Conservation (phyloP, 2,329 filamentous ascomycete species). For the Ophiostoma fasciatum region DNA sequence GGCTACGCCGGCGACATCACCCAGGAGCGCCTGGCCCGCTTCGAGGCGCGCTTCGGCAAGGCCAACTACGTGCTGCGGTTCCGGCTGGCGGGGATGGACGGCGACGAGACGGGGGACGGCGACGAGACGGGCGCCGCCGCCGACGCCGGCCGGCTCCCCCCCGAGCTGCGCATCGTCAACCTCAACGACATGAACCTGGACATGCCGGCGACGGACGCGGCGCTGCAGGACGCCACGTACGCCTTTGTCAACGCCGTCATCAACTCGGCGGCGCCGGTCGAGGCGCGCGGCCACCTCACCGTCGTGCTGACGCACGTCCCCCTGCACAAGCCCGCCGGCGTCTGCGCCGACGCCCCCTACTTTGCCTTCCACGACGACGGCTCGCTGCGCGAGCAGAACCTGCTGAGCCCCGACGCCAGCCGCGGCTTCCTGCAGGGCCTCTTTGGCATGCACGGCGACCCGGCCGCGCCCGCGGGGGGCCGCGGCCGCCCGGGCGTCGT, state of each 20-base stretch:
- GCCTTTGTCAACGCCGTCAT: slow-evolving; percentile 59
- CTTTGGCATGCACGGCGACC: slow-evolving; percentile 58
- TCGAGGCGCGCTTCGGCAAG: slow-evolving; percentile 72
- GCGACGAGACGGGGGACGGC: slow-evolving; percentile 26
- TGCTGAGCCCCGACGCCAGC: slow-evolving; percentile 59
- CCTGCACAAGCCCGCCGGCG: slow-evolving; percentile 64
- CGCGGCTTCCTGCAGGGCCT: slow-evolving; percentile 70
- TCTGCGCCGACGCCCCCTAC: slow-evolving; percentile 73
- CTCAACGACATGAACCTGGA: slow-evolving; percentile 93
- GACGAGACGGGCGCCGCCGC: slow-evolving; percentile 28
- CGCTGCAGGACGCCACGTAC: slow-evolving; percentile 65
- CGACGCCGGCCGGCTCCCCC: slow-evolving; percentile 32
- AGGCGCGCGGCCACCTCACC: slow-evolving; percentile 53
- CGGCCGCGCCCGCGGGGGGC: slow-evolving; percentile 42
- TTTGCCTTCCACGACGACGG: slow-evolving; percentile 65
- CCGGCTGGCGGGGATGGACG: slow-evolving; percentile 20
- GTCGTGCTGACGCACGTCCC: slow-evolving; percentile 86
- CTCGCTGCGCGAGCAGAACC: slow-evolving; percentile 80
- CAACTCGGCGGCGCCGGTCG: slow-evolving; percentile 43
- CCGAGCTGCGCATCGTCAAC: slow-evolving; percentile 68
- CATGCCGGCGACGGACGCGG: slow-evolving; percentile 52
- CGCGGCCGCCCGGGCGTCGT: slow-evolving; percentile 61
- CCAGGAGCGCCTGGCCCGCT: slow-evolving; percentile 57
- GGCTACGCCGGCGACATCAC: slow-evolving; percentile 90
- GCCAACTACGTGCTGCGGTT: slow-evolving; percentile 83